These are phyloP conservation scores for Saitozyma sp. DNA, from an alignment of 768 basidiomycete genomes.

Conservation along the genomic window DNA sequence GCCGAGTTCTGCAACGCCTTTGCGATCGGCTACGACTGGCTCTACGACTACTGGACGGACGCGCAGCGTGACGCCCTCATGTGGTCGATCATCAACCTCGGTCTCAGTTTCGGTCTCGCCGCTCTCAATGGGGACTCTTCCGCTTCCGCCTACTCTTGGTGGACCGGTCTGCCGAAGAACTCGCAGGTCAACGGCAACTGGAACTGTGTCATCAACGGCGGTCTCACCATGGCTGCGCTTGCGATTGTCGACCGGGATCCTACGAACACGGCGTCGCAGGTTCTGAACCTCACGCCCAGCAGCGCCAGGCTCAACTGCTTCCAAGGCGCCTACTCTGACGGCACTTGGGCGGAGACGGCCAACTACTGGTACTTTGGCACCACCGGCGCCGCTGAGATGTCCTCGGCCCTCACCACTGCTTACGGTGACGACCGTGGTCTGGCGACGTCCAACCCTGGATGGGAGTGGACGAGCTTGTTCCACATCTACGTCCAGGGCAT, in stretches of 20 bases:
- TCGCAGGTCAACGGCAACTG: constrained; percentile 73
- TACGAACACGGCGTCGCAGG: constrained; percentile 68
- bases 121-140: constrained; percentile 57
- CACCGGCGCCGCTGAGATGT: constrained; percentile 85
- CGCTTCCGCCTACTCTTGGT: constrained; percentile 66
- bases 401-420: constrained; percentile 75
- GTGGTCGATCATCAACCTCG: constrained; percentile 72
- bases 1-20: constrained; percentile 89
- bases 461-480: constrained; percentile 71
- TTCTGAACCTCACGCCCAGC: constrained; percentile 68
- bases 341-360: constrained; percentile 89
- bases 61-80: constrained; percentile 71
- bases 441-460: constrained; percentile 68
- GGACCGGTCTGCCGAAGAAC: constrained; percentile 56
- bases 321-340: constrained; percentile 61
- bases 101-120: constrained; percentile 66
- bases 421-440: constrained; percentile 81
- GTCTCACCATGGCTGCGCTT: constrained; percentile 82
- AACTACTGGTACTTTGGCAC: constrained; percentile 77
- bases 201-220: constrained; percentile 92
- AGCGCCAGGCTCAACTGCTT: constrained; percentile 80
- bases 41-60: constrained; percentile 77
- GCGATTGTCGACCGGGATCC: constrained; percentile 75
- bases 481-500: constrained; percentile 86
- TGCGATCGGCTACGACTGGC: constrained; percentile 94